Conservation (phyloP, 1,139 yeast genomes). For the Hyphopichia burtonii region DNA sequence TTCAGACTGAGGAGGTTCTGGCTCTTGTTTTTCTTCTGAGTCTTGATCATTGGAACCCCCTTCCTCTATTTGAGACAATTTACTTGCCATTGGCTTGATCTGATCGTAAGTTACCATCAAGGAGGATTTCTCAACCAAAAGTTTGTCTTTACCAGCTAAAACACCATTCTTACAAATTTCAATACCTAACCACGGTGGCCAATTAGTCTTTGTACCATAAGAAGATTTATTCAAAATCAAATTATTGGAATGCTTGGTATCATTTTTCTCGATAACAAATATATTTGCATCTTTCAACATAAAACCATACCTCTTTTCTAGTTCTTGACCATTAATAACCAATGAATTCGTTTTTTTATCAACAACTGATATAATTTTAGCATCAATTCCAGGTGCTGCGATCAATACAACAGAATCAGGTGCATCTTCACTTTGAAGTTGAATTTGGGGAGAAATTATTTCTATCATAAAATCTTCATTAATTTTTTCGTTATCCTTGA, state of each 20-base stretch:
- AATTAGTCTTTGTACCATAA: slow-evolving; percentile 37
- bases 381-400: slow-evolving; percentile 40
- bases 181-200: slow-evolving; percentile 52
- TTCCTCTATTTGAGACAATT: slow-evolving; percentile 5
- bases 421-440: slow-evolving; percentile 65
- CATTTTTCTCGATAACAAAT: slow-evolving; percentile 36
- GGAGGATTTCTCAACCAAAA: slow-evolving; percentile 40
- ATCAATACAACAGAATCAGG: slow-evolving; percentile 58
- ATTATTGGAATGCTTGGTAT: slow-evolving; percentile 13
- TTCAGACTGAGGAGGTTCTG: background rate
- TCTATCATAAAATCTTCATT: slow-evolving; percentile 68
- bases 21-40: background rate
- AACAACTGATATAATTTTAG: slow-evolving; percentile 38
- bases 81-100: slow-evolving; percentile 26
- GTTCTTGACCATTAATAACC: slow-evolving; percentile 22
- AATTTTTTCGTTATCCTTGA: slow-evolving; percentile 41
- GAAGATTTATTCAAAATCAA: slow-evolving; percentile 25
- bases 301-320: slow-evolving; percentile 40
- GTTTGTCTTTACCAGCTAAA: slow-evolving; percentile 35
- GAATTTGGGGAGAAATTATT: slow-evolving; percentile 83
- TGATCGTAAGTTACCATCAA: slow-evolving; percentile 36
- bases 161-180: slow-evolving; percentile 40
- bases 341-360: slow-evolving; percentile 23
- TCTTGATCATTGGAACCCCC: background rate
- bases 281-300: slow-evolving; percentile 39